Conservation (phyloP, 257 asterid genomes). For the Voacanga thouarsii region DNA sequence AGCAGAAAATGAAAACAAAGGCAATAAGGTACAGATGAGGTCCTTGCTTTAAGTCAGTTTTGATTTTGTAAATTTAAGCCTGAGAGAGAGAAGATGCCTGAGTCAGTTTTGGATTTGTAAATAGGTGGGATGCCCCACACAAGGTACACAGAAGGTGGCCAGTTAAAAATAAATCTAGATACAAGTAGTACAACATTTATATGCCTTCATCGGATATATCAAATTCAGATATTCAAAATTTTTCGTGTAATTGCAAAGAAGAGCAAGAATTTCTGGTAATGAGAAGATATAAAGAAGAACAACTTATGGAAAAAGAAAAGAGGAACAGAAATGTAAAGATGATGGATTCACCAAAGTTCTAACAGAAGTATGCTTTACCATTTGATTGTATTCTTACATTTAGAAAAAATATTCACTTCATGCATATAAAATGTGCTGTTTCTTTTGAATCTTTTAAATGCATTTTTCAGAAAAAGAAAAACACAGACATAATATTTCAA, state of each 20-base stretch:
- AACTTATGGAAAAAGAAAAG: not conserved
- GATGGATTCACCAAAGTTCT: not conserved
- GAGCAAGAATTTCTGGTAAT: not conserved
- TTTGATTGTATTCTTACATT: not conserved
- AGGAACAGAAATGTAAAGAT: not conserved
- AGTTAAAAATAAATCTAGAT: not conserved
- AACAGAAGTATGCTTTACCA: not conserved
- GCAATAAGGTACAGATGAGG: not conserved
- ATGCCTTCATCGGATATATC: not conserved
- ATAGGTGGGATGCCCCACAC: not conserved
- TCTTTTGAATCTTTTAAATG: not conserved
- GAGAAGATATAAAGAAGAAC: not conserved
- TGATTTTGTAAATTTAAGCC: not conserved
- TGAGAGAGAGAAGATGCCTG: not conserved
- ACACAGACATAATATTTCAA: not conserved
- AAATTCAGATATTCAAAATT: not conserved
- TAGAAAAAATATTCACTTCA: not conserved
- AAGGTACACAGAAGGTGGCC: not conserved
- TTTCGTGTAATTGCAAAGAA: not conserved
- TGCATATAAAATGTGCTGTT: not conserved
- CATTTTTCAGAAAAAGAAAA: not conserved
- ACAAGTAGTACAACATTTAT: not conserved
- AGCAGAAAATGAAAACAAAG: too few species aligned
- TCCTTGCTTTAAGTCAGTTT: not conserved
- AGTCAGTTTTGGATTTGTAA: not conserved